Percentiles rank a stretch among this genome's conserved stretches.
Conservation (phyloP, 441 rosid species). For the Euphorbia corollata region DNA sequence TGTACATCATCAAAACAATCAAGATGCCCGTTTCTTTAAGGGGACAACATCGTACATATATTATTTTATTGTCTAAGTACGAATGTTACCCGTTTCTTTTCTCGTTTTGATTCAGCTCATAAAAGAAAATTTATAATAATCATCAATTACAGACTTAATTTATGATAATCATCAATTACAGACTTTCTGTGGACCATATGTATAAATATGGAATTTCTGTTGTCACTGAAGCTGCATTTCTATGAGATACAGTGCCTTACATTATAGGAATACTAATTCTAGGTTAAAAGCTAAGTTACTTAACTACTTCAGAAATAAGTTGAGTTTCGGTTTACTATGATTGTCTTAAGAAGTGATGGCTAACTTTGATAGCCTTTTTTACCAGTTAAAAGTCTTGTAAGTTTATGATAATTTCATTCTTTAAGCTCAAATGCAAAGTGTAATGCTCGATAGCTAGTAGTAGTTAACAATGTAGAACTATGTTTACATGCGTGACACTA, state of each 20-base stretch:
- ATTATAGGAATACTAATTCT: background rate
- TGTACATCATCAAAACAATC: background rate
- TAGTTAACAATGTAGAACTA: background rate
- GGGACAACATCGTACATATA: background rate
- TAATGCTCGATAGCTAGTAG: background rate
- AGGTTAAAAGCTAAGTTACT: background rate
- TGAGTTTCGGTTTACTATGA: background rate
- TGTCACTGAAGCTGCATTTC: background rate
- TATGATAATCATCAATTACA: background rate
- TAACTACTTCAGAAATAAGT: background rate
- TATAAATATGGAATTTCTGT: background rate
- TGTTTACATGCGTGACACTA: conserved; percentile 1
- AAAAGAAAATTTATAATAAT: background rate
- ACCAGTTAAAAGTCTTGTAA: background rate
- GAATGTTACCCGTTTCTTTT: background rate
- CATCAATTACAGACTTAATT: background rate
- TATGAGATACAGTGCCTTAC: background rate
- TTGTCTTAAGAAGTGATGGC: background rate
- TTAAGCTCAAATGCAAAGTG: background rate
- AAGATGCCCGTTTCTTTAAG: background rate
- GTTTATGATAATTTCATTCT: background rate
- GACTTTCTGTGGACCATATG: background rate
- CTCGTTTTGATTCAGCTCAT: background rate
- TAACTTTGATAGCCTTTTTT: background rate
- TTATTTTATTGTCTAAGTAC: background rate